Base-by-base conservation (phyloP, 2,329 filamentous ascomycete genomes). In the Botrytis cinerea region DNA sequence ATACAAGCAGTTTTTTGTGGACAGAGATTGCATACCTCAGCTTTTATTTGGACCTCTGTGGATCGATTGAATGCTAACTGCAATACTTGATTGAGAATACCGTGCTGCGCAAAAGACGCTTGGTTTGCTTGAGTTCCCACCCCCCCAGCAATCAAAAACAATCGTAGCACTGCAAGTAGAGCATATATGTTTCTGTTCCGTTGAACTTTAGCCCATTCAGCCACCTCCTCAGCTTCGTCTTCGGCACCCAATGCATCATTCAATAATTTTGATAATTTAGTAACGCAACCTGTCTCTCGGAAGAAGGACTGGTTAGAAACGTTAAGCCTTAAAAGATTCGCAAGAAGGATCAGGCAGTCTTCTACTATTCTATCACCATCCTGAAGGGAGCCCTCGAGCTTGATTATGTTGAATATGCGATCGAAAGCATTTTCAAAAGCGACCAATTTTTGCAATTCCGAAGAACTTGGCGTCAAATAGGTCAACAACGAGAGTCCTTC, bases 391-490 rank as follows among this genome's bases (percentile, higher is more conserved):
- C 96, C 96, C 79, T 99, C 96, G 0, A 87, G 85, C 76, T 91
- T 88, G 71, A 99, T 93, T 71, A 98, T 91, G 62, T 86, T 86
- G 81, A 98, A 98, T 40, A 97, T 85, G 61, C 92, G 90, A 75
- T 96, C 94, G 79, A 98, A 98, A 0, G 95, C 93, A 85, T 94
- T 95, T 79, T 98, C 94, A 77, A 98, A 98, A 0, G 94, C 96
- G 38, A 98, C 95, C 2, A 98, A 87, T 82, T 98, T 98, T 81
- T 98, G 95, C 70, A 99, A 88, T 79, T 98, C 95, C 60, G 91
- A 85, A 14, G 95, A 97, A 0, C 91, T 91, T 45, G 94, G 93
- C 0, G 96, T 98, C 45, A 99, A 86, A 73, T 94, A 93, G 46
- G 93, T 97, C 67, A 99, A 88, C 22, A 99, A 87, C n/a, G 92